phyloP scores from a whole-genome alignment of 2,329 filamentous ascomycete species.

The Capronia epimyces region DNA sequence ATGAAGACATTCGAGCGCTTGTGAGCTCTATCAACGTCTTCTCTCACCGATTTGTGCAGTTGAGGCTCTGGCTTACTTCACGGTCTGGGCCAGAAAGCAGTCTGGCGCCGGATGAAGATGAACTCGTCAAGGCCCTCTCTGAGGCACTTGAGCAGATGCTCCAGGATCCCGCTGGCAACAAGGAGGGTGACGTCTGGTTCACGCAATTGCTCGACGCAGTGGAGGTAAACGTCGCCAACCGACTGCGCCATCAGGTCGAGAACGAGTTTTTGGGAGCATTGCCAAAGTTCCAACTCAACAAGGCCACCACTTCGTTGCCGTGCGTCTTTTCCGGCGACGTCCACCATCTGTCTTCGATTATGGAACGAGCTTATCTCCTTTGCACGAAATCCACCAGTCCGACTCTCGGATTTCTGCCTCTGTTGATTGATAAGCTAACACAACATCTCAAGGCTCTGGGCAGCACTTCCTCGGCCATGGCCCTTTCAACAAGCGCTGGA shows the following conservation, averaged over 20 bases:
- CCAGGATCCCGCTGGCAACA: background rate
- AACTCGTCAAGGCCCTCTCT: constrained; percentile 25
- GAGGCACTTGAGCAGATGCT: constrained; percentile 26
- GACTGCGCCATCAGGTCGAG: constrained; percentile 40
- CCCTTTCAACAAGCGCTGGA: constrained; percentile 1
- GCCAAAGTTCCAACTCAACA: constrained; percentile 14
- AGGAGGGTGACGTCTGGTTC: constrained; percentile 9
- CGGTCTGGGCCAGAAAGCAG: background rate
- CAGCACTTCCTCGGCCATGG: background rate
- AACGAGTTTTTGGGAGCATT: constrained; percentile 36
- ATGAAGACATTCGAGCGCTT: constrained; percentile 26
- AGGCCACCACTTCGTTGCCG: constrained; percentile 13
- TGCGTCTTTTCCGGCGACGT: constrained; percentile 13
- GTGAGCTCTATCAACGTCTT: constrained; percentile 30
- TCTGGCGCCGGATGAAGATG: constrained; percentile 23
- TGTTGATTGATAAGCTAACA: constrained; percentile 25
- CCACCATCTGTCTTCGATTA: constrained; percentile 15
- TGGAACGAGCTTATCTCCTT: constrained; percentile 20
- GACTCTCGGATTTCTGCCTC: constrained; percentile 14
- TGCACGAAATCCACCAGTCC: constrained; percentile 18
- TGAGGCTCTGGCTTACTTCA: constrained; percentile 15
- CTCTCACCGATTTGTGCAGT: constrained; percentile 20
- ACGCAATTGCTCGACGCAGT: constrained; percentile 12
- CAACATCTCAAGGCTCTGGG: constrained; percentile 21
- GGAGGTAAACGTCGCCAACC: constrained; percentile 26